Evolutionary conservation across 164 flowering plant genomes (phyloP), one percentile per base, ranked within the genome.

Genomic region (Dillenia turbinata): DNA sequence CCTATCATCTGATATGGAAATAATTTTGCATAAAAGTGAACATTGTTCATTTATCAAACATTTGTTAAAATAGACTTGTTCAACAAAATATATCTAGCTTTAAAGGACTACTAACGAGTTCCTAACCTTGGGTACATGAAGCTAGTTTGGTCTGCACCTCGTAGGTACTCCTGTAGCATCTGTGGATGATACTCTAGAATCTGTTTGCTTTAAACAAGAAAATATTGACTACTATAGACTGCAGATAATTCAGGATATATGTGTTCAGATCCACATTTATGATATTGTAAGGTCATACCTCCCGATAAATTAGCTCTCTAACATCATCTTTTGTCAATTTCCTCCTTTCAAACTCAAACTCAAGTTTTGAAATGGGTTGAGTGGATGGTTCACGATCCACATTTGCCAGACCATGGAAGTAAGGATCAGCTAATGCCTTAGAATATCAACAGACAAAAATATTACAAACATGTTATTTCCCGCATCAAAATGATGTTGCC

Each of bases 181-280:
- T 84, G 85, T 13, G 92, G 89, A 76, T 84, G 89, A 72, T 84
- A 84, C 73, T 86, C 92, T 53, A 86, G 62, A 68, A 84, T 79
- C 40, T 33, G 40, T 33, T 33, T 33, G 40, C 40, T 33, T 33
- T 33, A 33, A 33, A 5, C 40, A 33, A 33, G 40, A 33, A 33
- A 33, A 33, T 33, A 33, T 33, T 33, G 40, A 33, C 5, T 33
- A 33, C 40, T 33, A 33, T 33, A 33, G 40, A 5, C 5, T 33
- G 40, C 5, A 33, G 40, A 33, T 33, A 33, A 33, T 33, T 33
- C 40, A 4, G 6, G 4, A 33, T 33, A 33, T 33, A 26, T 2
- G 40, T 4, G 40, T 33, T 33, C 40, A 33, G 40, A 33, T 33
- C 40, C 40, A 33, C 40, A 33, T 33, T 33, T 4, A 33, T 5